phyloP scores from a whole-genome alignment of 106 monocot species.

The Apostasia shenzhenica region DNA sequence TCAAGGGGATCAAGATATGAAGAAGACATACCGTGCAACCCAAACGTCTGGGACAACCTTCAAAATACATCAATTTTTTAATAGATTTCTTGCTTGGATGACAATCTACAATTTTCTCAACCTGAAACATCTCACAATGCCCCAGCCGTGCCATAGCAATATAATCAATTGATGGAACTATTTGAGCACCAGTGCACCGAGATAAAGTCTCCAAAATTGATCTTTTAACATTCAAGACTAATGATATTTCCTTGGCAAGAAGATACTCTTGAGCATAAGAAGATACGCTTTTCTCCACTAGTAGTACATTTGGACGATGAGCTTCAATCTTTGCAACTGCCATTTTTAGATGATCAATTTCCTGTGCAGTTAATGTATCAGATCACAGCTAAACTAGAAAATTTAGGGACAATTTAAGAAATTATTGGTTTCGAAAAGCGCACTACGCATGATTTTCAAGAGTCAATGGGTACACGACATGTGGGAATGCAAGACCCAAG shows the following conservation, averaged over 20 bases:
- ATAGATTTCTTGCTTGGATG: constrained; percentile 39
- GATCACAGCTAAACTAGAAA: not conserved
- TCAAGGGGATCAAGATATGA: not conserved
- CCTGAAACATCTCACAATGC: constrained; percentile 62
- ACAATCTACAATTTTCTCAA: constrained; percentile 35
- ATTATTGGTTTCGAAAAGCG: too few species aligned
- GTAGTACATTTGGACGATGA: constrained; percentile 65
- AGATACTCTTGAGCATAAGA: constrained; percentile 78
- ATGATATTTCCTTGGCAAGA: constrained; percentile 80
- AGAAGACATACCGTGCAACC: constrained; percentile 81
- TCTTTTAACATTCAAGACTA: constrained; percentile 84
- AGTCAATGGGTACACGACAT: not conserved
- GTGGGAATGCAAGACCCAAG: too few species aligned
- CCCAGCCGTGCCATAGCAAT: constrained; percentile 54
- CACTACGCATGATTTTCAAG: too few species aligned
- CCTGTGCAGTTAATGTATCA: constrained; percentile 31
- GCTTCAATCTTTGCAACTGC: constrained; percentile 64
- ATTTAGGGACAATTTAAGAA: not conserved
- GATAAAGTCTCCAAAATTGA: constrained; percentile 76
- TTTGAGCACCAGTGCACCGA: constrained; percentile 75
- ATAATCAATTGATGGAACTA: constrained; percentile 65
- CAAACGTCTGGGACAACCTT: constrained; percentile 76
- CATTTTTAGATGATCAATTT: constrained; percentile 53
- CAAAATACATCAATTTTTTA: constrained; percentile 91
- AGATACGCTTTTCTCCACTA: constrained; percentile 93